These are phyloP conservation scores for Carex pumila DNA, from an alignment of 176 grass and related monocot species.

Conservation along the genomic window DNA sequence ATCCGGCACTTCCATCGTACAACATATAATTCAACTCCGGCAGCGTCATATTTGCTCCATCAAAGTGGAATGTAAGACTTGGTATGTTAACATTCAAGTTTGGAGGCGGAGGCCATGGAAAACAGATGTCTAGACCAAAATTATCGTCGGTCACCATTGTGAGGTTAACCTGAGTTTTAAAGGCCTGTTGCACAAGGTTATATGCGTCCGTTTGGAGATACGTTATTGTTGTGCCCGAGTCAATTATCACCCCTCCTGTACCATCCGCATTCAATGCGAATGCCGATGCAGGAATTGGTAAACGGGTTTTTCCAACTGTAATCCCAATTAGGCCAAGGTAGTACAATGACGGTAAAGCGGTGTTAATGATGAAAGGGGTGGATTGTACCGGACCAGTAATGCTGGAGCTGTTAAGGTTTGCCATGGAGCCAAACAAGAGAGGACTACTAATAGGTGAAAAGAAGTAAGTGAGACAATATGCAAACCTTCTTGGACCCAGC, in stretches of 20 bases:
- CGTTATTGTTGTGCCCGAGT: conserved; percentile 28
- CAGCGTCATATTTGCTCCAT: conserved; percentile 46
- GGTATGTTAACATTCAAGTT: conserved; percentile 26
- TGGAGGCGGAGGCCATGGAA: conserved; percentile 5
- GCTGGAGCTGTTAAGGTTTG: neutral
- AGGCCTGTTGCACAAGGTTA: neutral
- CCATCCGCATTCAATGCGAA: conserved; percentile 32
- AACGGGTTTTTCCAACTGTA: conserved; percentile 23
- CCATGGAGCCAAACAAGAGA: conserved; percentile 51
- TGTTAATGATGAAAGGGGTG: conserved; percentile 24
- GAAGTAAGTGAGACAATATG: conserved; percentile 76
- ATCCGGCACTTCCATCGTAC: neutral
- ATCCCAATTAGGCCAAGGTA: conserved; percentile 20
- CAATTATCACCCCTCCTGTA: conserved; percentile 42
- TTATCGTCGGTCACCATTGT: conserved; percentile 22
- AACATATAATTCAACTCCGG: conserved; percentile 36
- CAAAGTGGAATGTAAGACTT: conserved; percentile 43
- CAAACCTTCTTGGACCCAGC: conserved; percentile 36
- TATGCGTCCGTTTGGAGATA: conserved; percentile 32
- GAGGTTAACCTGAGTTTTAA: conserved; percentile 20
- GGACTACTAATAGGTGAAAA: conserved; percentile 33
- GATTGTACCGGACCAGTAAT: neutral
- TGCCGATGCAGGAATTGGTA: conserved; percentile 9
- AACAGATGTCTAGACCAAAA: conserved; percentile 44
- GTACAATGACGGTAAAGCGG: conserved; percentile 12